Evolutionary conservation across 164 flowering plant species (phyloP).

Genomic region (Magnolia sinica): DNA sequence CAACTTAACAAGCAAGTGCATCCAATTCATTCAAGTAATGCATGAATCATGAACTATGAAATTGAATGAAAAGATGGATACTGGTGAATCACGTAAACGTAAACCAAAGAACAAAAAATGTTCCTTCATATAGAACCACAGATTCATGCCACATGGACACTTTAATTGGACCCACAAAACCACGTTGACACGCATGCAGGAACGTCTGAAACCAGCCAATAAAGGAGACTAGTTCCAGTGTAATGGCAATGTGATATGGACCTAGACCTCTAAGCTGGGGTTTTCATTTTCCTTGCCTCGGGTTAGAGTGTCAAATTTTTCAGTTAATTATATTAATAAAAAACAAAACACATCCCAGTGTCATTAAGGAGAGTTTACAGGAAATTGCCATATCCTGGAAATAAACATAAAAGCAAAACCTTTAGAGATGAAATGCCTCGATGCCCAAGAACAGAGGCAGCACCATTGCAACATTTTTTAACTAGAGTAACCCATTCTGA

Average conservation of each 20-base stretch:
- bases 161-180: too few relatives aligned
- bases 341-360: too few relatives aligned
- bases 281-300: too few relatives aligned
- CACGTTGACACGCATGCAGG: not conserved
- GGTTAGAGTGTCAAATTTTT: too few relatives aligned
- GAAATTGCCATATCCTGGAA: not conserved
- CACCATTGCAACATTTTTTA: not conserved
- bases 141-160: too few relatives aligned
- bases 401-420: not conserved
- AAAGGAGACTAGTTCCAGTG: not conserved
- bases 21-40: not conserved
- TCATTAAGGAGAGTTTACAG: not conserved
- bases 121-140: not conserved
- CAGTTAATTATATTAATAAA: too few relatives aligned
- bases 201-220: not conserved
- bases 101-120: not conserved
- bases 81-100: not conserved
- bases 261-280: not conserved
- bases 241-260: not conserved
- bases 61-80: not conserved
- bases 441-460: not conserved
- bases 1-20: not conserved
- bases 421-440: not conserved
- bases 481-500: not conserved
- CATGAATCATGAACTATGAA: not conserved